A percentile compares a stretch with the other conserved stretches of the same genome.
phyloP scores from a whole-genome alignment of 2,329 filamentous ascomycete species.

The Fragosphaeria purpurea region DNA sequence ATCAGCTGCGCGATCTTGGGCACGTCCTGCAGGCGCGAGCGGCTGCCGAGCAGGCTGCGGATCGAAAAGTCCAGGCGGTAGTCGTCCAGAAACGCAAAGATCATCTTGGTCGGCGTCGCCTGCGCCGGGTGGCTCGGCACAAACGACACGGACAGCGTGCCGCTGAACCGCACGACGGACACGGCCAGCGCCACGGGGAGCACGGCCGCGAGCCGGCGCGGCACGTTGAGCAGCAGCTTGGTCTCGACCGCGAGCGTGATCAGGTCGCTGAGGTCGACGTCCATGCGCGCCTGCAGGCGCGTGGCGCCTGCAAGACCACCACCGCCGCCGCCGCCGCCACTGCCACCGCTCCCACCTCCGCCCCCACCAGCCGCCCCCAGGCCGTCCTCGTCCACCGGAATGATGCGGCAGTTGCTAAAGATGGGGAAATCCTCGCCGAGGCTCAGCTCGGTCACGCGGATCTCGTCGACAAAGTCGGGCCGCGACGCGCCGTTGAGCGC shows the following conservation, averaged over 20 bases:
- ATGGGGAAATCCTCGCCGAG: conserved; percentile 97
- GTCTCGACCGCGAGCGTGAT: conserved; percentile 93
- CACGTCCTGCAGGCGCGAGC: conserved; percentile 73
- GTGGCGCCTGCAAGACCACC: conserved; percentile 41
- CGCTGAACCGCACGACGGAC: conserved; percentile 86
- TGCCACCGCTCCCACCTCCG: background rate
- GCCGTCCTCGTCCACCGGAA: conserved; percentile 77
- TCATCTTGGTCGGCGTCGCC: conserved; percentile 74
- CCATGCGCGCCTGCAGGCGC: conserved; percentile 85
- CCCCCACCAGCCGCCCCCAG: conserved; percentile 33
- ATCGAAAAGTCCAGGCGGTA: conserved; percentile 78
- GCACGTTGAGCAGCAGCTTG: conserved; percentile 88
- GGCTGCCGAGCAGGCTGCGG: conserved; percentile 66
- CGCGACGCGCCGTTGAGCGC: conserved; percentile 78
- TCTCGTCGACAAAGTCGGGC: conserved; percentile 87
- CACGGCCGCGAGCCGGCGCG: conserved; percentile 77
- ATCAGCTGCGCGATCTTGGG: conserved; percentile 82
- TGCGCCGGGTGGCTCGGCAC: conserved; percentile 64
- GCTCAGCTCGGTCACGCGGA: conserved; percentile 85
- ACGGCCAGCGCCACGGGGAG: conserved; percentile 87
- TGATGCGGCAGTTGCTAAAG: conserved; percentile 94
- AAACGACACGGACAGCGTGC: conserved; percentile 87
- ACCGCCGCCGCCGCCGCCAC: conserved; percentile 10
- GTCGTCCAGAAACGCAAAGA: conserved; percentile 87
- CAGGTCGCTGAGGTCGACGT: conserved; percentile 92